These are phyloP conservation scores for Tolypocladium album DNA, from an alignment of 2,329 filamentous ascomycete genomes.

Conservation along the genomic window DNA sequence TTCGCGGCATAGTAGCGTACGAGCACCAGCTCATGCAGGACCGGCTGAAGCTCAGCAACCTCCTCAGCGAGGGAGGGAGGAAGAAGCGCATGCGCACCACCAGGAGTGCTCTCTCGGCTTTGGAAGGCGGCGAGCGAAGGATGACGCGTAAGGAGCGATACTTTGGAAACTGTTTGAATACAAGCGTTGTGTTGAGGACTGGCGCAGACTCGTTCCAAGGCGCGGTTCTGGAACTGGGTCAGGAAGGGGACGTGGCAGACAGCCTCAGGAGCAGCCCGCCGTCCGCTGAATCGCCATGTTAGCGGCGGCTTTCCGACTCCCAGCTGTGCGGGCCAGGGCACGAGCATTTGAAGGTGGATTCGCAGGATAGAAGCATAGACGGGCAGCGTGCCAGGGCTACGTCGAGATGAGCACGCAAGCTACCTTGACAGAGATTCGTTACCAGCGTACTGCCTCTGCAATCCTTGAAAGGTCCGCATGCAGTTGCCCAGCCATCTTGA, in stretches of 20 bases:
- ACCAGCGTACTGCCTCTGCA: not conserved
- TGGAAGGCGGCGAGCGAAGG: slow-evolving; percentile 62
- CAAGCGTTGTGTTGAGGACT: slow-evolving; percentile 54
- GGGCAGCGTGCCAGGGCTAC: not conserved
- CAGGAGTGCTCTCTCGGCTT: slow-evolving; percentile 61
- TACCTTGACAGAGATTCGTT: not conserved
- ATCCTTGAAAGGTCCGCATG: too few species aligned
- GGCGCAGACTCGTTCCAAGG: slow-evolving; percentile 27
- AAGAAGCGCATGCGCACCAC: slow-evolving; percentile 55
- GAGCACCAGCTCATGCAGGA: slow-evolving; percentile 63
- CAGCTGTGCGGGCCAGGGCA: not conserved
- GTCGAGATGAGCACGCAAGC: not conserved
- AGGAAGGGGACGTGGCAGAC: slow-evolving; percentile 6
- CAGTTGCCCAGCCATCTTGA: not conserved
- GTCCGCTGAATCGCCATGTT: slow-evolving; percentile 3
- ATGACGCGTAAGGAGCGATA: slow-evolving; percentile 61
- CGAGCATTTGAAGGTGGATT: not conserved
- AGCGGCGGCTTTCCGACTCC: not conserved
- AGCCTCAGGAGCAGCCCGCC: slow-evolving; percentile 3
- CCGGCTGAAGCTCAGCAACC: slow-evolving; percentile 48
- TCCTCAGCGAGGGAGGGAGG: slow-evolving; percentile 48
- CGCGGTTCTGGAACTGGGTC: slow-evolving; percentile 8
- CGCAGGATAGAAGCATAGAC: not conserved
- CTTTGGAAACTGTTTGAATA: slow-evolving; percentile 53
- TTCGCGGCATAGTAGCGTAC: slow-evolving; percentile 73